Evolutionary conservation across 805 yeast species (phyloP).

Genomic region (Komagataella kurtzmanii): DNA sequence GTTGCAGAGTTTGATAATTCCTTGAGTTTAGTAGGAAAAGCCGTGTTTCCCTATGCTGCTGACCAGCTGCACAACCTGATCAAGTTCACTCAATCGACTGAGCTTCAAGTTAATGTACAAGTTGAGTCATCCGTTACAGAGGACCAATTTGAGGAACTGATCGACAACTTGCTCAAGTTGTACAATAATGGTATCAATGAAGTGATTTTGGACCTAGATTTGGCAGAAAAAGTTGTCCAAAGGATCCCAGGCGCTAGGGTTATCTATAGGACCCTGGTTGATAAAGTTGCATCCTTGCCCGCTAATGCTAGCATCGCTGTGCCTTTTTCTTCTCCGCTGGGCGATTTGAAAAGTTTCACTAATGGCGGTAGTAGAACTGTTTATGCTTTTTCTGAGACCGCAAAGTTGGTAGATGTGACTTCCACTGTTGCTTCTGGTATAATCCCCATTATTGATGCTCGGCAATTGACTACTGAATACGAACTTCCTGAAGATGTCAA

Average conservation of each 20-base stretch:
- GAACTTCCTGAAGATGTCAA: slow-evolving; percentile 14
- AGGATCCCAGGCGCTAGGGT: slow-evolving; percentile 21
- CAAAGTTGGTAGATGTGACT: slow-evolving; percentile 10
- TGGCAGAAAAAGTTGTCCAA: slow-evolving; percentile 9
- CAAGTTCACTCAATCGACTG: slow-evolving; percentile 6
- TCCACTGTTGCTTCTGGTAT: slow-evolving; percentile 19
- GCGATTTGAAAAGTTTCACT: slow-evolving; percentile 4
- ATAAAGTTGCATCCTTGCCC: slow-evolving; percentile 6
- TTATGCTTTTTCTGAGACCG: slow-evolving; percentile 6
- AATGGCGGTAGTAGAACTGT: slow-evolving; percentile 12
- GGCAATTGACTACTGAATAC: slow-evolving; percentile 19
- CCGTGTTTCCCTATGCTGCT: slow-evolving; percentile 10
- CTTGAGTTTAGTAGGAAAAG: slow-evolving; percentile 16
- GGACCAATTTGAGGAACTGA: not conserved
- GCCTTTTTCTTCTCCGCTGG: slow-evolving; percentile 5
- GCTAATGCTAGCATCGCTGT: slow-evolving; percentile 1
- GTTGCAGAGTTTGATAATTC: slow-evolving; percentile 5
- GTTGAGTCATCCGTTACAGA: not conserved
- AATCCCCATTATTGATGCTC: slow-evolving; percentile 19
- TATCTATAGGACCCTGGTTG: slow-evolving; percentile 6
- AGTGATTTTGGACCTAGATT: slow-evolving; percentile 9
- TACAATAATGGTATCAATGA: slow-evolving; percentile 17
- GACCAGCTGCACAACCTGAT: slow-evolving; percentile 6
- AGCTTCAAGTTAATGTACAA: slow-evolving; percentile 14
- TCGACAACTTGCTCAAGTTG: slow-evolving; percentile 9